These are phyloP conservation scores for Tetracladium marchalianum DNA, from an alignment of 495 filamentous ascomycete species.

Conservation along the genomic window DNA sequence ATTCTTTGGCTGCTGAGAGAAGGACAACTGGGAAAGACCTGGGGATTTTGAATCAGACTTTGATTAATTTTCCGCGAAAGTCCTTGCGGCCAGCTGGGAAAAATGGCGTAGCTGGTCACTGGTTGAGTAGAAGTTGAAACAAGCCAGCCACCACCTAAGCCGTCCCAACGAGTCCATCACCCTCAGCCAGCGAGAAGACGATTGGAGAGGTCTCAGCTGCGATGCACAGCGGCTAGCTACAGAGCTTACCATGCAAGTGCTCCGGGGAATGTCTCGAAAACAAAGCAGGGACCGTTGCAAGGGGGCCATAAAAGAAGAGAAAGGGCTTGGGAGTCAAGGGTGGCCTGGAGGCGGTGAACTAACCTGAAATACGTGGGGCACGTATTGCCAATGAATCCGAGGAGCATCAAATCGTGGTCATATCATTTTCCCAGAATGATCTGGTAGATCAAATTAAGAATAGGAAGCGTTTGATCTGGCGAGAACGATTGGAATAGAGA, in stretches of 20 bases:
- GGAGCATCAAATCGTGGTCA: conserved; percentile 13
- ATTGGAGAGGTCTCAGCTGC: conserved; percentile 20
- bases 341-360: conserved; percentile 17
- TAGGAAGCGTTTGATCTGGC: too few relatives aligned
- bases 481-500: too few relatives aligned
- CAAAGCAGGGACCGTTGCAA: conserved; percentile 22
- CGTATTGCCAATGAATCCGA: conserved; percentile 19
- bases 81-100: too few relatives aligned
- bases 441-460: too few relatives aligned
- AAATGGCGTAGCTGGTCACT: too few relatives aligned
- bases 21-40: too few relatives aligned
- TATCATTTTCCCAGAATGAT: not conserved
- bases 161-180: too few relatives aligned
- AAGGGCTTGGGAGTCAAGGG: not conserved
- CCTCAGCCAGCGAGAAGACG: not conserved
- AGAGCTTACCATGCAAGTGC: conserved; percentile 19
- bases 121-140: too few relatives aligned
- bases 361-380: conserved; percentile 19
- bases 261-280: conserved; percentile 14
- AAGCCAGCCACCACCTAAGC: too few relatives aligned
- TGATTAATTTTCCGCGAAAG: too few relatives aligned
- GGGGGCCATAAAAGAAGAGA: conserved; percentile 12
- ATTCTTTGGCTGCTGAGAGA: too few relatives aligned
- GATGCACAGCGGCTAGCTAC: conserved; percentile 14
- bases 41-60: too few relatives aligned